Evolutionary conservation across 192 early-diverging fungal genomes (phyloP).

Genomic region (Coemansia sp.): DNA sequence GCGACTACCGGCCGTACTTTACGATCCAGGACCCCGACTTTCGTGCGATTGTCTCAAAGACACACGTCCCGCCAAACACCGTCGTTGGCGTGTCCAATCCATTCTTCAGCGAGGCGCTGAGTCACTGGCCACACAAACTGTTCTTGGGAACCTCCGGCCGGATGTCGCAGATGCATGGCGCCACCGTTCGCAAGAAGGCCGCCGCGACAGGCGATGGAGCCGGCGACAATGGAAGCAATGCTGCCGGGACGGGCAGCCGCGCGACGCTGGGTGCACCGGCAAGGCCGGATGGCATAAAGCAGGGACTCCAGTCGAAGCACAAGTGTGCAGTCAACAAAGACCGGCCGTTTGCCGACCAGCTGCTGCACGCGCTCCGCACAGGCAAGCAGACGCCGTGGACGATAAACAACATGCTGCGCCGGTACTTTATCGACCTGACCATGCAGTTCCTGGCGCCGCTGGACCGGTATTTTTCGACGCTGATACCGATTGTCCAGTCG

Average conservation of each 20-base stretch:
- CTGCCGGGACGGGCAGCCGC: neutral
- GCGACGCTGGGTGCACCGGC: neutral
- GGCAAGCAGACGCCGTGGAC: slow-evolving; percentile 65
- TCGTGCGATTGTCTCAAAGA: slow-evolving; percentile 51
- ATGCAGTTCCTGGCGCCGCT: slow-evolving; percentile 93
- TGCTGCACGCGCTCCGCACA: slow-evolving; percentile 65
- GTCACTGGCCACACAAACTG: slow-evolving; percentile 89
- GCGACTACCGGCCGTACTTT: slow-evolving; percentile 94
- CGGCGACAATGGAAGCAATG: slow-evolving; percentile 1
- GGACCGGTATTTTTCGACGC: slow-evolving; percentile 84
- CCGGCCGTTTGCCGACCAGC: slow-evolving; percentile 68
- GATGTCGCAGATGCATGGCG: slow-evolving; percentile 44
- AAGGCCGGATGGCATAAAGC: slow-evolving; percentile 7
- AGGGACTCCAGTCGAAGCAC: slow-evolving; percentile 50
- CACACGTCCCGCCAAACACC: slow-evolving; percentile 66
- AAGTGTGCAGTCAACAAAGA: slow-evolving; percentile 80
- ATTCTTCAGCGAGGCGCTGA: slow-evolving; percentile 82
- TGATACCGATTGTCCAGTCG: slow-evolving; percentile 65
- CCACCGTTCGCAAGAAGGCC: slow-evolving; percentile 7
- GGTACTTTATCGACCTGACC: slow-evolving; percentile 90
- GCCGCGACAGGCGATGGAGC: slow-evolving; percentile 3
- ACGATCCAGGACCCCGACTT: slow-evolving; percentile 96
- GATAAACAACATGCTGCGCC: slow-evolving; percentile 87
- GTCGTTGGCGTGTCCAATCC: slow-evolving; percentile 96
- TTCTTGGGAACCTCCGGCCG: slow-evolving; percentile 50